Conservation (phyloP, 495 filamentous ascomycete species). For the Sabuloglossum arenarium region DNA sequence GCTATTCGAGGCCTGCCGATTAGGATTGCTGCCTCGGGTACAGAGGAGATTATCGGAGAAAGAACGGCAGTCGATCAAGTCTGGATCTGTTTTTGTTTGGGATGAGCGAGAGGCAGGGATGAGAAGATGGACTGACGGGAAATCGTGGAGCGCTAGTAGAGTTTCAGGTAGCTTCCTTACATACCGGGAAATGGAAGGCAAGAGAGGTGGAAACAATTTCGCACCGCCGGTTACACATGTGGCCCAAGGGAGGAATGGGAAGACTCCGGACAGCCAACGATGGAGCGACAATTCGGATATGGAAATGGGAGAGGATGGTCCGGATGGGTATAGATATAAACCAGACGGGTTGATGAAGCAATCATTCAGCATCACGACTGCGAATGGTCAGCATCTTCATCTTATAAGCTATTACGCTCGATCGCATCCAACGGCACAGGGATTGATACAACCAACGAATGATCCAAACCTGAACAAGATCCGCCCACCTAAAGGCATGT, state of each 20-base stretch:
- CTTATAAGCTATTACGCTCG: slow-evolving; percentile 93
- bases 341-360: slow-evolving; percentile 96
- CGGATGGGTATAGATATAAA: slow-evolving; percentile 94
- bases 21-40: slow-evolving; percentile 76
- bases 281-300: slow-evolving; percentile 63
- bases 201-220: slow-evolving; percentile 49
- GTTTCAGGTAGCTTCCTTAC: slow-evolving; percentile 96
- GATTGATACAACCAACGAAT: slow-evolving; percentile 54
- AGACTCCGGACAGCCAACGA: slow-evolving; percentile 59
- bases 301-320: slow-evolving; percentile 63
- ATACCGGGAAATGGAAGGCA: slow-evolving; percentile 97
- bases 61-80: slow-evolving; percentile 81
- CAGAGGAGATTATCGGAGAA: slow-evolving; percentile 91
- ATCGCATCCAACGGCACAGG: slow-evolving; percentile 39
- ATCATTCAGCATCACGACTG: slow-evolving; percentile 95
- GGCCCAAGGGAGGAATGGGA: slow-evolving; percentile 30
- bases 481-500: slow-evolving; percentile 72
- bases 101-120: slow-evolving; percentile 97
- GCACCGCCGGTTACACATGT: slow-evolving; percentile 24
- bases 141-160: slow-evolving; percentile 95
- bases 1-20: slow-evolving; percentile 85
- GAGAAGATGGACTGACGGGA: slow-evolving; percentile 95
- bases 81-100: slow-evolving; percentile 96
- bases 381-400: slow-evolving; percentile 74
- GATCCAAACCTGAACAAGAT: slow-evolving; percentile 72